Base-by-base conservation (phyloP, 1,139 yeast genomes). In the Geotrichum bryndzae region DNA sequence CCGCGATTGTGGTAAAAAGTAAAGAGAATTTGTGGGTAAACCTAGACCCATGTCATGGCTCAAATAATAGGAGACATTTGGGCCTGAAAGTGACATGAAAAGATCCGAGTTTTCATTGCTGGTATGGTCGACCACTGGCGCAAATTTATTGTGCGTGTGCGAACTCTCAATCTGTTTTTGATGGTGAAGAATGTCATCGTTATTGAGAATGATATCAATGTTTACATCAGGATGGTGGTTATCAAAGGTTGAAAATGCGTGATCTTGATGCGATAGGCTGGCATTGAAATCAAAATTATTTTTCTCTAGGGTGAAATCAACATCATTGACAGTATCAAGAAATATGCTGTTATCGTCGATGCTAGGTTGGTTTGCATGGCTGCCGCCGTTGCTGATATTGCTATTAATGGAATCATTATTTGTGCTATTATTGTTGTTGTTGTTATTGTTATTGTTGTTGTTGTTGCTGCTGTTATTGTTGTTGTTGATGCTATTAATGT, bases 11-110 rank as follows among this genome's bases (percentile, higher is more conserved):
- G 18, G 69, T 11, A 67, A 59, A 53, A 69, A 68, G 90, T 83
- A 68, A 85, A 76, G 5, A 90, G 90, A 68, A 84, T 84, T 10
- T 86, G 84, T 67, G 72, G 8, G 92, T 85, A 1, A 22, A 22
- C 65, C 65, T 22, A 56, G 45, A 35, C 48, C 48, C 25, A 57
- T 27, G 48, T 63, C 65, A 1, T 55, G 54, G 31, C 63, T 63
- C 3, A 63, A 38, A 50, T 41, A 58, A 25, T 59, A 50, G 8
- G 51, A 58, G 11, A 60, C 35, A 27, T 38, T 46, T 29, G 63
- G 61, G 4, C 60, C 60, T 6, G 58, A 38, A 1, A 57, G 27
- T 18, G 63, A 35, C 29, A 58, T 51, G 22, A 60, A 54, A 10
- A 60, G 54, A 27, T 57, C 61, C 5, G 63, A 57, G 15, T 60